Evolutionary conservation across 1,139 yeast genomes (phyloP).

Genomic region (Lodderomyces beijingensis): DNA sequence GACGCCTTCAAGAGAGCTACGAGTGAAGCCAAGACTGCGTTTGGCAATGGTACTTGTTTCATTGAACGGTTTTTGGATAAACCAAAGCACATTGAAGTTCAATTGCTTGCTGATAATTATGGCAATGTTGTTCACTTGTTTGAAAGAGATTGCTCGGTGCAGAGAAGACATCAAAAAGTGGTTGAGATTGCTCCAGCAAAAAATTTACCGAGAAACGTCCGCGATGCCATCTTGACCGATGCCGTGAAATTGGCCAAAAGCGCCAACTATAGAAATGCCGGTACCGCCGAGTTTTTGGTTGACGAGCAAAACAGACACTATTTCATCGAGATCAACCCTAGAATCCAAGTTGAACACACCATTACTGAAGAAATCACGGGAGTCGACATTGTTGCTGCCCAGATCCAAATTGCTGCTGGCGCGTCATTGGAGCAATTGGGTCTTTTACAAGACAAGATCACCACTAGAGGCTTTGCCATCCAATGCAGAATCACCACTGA

Average conservation of each 20-base stretch:
- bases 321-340: constrained; percentile 96
- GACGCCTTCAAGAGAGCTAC: constrained; percentile 95
- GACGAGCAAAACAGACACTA: constrained; percentile 93
- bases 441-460: constrained; percentile 85
- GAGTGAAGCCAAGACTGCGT: constrained; percentile 90
- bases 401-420: constrained; percentile 98
- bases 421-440: constrained; percentile 92
- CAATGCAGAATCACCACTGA: constrained; percentile 99
- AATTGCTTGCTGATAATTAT: constrained; percentile 85
- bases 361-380: constrained; percentile 99
- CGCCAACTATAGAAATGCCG: constrained; percentile 94
- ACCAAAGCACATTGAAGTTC: constrained; percentile 98
- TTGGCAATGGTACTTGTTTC: constrained; percentile 97
- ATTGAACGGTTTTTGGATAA: constrained; percentile 91
- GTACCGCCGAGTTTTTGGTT: constrained; percentile 97
- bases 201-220: constrained; percentile 71
- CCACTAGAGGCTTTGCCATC: constrained; percentile 95
- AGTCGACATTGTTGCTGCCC: constrained; percentile 96
- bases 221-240: constrained; percentile 89
- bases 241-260: constrained; percentile 88
- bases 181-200: constrained; percentile 99
- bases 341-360: constrained; percentile 98
- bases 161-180: constrained; percentile 98
- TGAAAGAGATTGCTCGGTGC: constrained; percentile 98
- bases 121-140: constrained; percentile 95